Conservation (phyloP, 2,329 filamentous ascomycete genomes). For the Talaromyces sp. region DNA sequence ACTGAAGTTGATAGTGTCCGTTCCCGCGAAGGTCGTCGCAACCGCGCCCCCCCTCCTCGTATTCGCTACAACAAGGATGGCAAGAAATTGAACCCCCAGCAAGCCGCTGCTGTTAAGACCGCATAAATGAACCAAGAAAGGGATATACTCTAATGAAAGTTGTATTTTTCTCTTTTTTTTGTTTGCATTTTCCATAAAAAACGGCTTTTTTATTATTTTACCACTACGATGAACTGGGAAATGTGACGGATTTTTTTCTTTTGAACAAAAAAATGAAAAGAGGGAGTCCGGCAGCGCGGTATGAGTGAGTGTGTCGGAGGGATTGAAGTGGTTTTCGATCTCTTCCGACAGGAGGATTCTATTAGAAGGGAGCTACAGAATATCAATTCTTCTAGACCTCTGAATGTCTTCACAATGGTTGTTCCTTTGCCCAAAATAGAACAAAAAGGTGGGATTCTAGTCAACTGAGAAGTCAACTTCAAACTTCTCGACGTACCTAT, state of each 20-base stretch:
- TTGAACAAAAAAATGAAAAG: neutral
- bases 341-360: neutral
- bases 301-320: neutral
- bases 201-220: slow-evolving; percentile 8
- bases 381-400: slow-evolving; percentile 4
- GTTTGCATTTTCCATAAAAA: neutral
- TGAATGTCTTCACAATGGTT: neutral
- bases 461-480: neutral
- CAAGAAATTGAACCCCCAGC: slow-evolving; percentile 96
- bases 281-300: slow-evolving; percentile 1
- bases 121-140: slow-evolving; percentile 30
- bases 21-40: slow-evolving; percentile 93
- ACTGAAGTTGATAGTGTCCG: slow-evolving; percentile 69
- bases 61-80: slow-evolving; percentile 99
- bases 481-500: no score
- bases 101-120: slow-evolving; percentile 67
- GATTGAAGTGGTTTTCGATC: neutral
- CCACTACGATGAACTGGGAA: slow-evolving; percentile 21
- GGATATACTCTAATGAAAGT: slow-evolving; percentile 26
- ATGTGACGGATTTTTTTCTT: slow-evolving; percentile 5
- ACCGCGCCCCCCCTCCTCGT: slow-evolving; percentile 95
- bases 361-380: slow-evolving; percentile 8
- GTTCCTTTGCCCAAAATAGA: neutral
- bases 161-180: slow-evolving; percentile 10
- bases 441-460: neutral